Evolutionary conservation across 331 rosid genomes (phyloP), one percentile per base, ranked within the genome.

Genomic region (Malus hybrid): DNA sequence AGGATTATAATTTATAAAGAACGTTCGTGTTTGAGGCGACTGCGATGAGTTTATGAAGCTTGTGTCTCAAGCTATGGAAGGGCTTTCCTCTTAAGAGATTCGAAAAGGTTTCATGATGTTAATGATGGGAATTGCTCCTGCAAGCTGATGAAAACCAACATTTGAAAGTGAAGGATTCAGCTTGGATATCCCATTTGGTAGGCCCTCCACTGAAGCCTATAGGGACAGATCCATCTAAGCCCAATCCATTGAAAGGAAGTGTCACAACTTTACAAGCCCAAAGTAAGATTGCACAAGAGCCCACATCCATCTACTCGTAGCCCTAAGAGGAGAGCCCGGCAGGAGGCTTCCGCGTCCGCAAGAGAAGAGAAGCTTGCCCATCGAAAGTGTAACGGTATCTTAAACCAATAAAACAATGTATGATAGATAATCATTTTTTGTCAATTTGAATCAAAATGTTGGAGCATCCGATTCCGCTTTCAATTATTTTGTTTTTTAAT

Each of bases 41-140:
- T 80, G 76, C 71, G 76, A 80, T 68, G 79, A 44, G 9, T 80
- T 80, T 68, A 67, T 80, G 79, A 74, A 80, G 66, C 69, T 80
- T 74, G 83, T 54, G 9, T 74, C 83, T 18, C 75, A 24, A 29
- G 33, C 24, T 67, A 79, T 67, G 28, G 70, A 57, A 52, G 83
- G 70, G 52, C 59, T 46, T 44, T 79, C 24, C 60, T 79, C 44
- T 67, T 79, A 44, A 79, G 83, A 73, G 83, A 79, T 79, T 59
- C 70, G 60, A 79, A 60, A 32, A 73, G 79, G n/a, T 79, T 79
- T 62, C 83, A 79, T 60, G 71, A 74, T 74, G 74, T 79, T 68
- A 46, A 31, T 29, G 62, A 31, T 65, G 75, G 83, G 44, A 32
- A 60, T 16, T 79, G 75, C 66, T 79, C 83, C 44, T 79, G 83